Evolutionary conservation across 1,139 yeast species (phyloP).

Genomic region (Blastobotrys buckinghamii): DNA sequence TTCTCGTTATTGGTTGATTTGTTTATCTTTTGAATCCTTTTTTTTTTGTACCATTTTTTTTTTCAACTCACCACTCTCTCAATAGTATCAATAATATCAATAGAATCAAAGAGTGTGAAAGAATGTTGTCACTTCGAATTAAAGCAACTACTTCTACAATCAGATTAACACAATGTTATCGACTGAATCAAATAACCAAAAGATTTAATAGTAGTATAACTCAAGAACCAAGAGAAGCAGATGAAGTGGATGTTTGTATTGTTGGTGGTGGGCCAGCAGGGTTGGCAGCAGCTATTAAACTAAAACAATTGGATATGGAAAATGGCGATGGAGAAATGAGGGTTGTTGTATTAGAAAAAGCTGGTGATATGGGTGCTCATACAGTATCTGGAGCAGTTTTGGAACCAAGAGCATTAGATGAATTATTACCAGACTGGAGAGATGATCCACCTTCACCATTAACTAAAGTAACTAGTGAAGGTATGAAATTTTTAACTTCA

Average conservation of each 20-base stretch:
- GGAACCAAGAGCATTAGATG: conserved; percentile 82
- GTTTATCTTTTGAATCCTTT: not conserved
- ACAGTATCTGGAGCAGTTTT: conserved; percentile 90
- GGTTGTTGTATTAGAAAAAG: conserved; percentile 86
- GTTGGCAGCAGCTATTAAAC: conserved; percentile 80
- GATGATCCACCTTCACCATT: conserved; percentile 60
- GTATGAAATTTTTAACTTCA: conserved; percentile 62
- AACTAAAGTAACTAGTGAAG: conserved; percentile 69
- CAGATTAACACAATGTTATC: not conserved
- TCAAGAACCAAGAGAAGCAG: conserved; percentile 63
- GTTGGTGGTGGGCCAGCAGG: conserved; percentile 99
- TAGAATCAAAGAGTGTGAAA: not conserved
- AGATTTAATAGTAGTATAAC: conserved; percentile 1
- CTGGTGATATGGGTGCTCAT: conserved; percentile 85
- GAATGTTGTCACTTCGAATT: not conserved
- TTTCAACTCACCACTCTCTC: not conserved
- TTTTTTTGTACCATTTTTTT: not conserved
- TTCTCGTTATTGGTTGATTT: not conserved
- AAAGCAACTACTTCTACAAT: not conserved
- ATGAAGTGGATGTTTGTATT: conserved; percentile 85
- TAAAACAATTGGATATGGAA: conserved; percentile 77
- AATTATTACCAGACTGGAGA: conserved; percentile 68
- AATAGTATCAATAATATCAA: not conserved
- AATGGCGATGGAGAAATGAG: conserved; percentile 63
- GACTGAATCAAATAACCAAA: not conserved